A percentile compares a stretch with the other conserved stretches of the same genome.
These are phyloP conservation scores for Monosporascus sp. DNA, from an alignment of 2,329 filamentous ascomycete genomes.

Conservation along the genomic window DNA sequence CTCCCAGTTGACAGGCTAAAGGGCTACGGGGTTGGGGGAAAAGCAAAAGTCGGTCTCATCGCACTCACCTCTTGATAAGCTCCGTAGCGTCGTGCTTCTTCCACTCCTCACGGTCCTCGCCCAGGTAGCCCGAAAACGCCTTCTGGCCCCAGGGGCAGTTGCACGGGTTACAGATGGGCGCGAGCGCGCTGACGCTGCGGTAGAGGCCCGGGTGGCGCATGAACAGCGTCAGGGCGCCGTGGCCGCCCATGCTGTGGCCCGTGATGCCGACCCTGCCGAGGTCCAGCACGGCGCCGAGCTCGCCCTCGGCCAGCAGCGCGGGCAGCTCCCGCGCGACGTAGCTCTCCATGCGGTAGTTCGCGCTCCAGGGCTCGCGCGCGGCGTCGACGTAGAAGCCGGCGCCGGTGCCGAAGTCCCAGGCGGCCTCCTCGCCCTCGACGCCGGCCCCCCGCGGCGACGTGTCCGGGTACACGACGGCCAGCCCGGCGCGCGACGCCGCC, in stretches of 20 bases:
- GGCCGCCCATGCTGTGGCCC: conserved; percentile 95
- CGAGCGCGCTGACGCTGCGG: conserved; percentile 83
- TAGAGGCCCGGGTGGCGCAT: conserved; percentile 88
- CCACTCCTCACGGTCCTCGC: conserved; percentile 71
- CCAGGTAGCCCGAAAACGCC: conserved; percentile 88
- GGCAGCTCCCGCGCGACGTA: conserved; percentile 93
- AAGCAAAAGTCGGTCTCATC: no score
- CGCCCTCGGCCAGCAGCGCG: conserved; percentile 59
- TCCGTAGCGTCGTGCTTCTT: conserved; percentile 89
- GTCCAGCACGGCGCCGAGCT: conserved; percentile 68
- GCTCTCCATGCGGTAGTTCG: conserved; percentile 88
- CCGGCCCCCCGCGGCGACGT: conserved; percentile 83
- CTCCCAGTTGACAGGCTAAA: no score
- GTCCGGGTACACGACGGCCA: conserved; percentile 93
- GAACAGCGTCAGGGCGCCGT: conserved; percentile 89
- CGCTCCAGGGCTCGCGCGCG: conserved; percentile 65
- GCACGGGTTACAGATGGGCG: conserved; percentile 82
- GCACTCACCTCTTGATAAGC: conserved; percentile 59
- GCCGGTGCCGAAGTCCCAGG: conserved; percentile 86
- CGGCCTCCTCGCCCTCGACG: conserved; percentile 78
- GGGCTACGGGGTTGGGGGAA: no score
- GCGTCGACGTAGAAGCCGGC: conserved; percentile 96
- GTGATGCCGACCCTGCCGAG: conserved; percentile 69
- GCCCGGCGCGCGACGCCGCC: conserved; percentile 70
- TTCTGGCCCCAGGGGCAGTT: conserved; percentile 93